These are phyloP conservation scores for Areca catechu DNA, from an alignment of 176 grass and related monocot species.

Conservation along the genomic window DNA sequence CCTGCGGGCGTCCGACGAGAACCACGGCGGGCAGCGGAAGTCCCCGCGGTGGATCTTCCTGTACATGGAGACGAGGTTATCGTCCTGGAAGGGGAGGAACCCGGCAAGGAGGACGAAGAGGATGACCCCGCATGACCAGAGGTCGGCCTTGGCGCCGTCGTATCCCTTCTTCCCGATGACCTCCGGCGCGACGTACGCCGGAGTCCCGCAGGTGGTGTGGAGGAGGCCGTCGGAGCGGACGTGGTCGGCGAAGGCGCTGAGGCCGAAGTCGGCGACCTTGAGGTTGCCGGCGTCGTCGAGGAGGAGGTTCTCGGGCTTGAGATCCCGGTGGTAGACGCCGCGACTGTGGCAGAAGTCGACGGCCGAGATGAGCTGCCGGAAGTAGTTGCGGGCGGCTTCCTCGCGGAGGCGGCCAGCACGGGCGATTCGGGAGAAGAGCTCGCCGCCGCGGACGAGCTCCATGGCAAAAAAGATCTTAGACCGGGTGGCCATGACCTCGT, in stretches of 20 bases:
- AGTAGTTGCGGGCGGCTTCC: constrained; percentile 30
- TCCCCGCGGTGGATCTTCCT: constrained; percentile 34
- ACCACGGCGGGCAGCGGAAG: constrained; percentile 29
- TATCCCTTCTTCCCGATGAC: constrained; percentile 38
- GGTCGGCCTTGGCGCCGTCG: constrained; percentile 43
- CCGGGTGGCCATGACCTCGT: constrained; percentile 49
- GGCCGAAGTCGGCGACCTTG: constrained; percentile 43
- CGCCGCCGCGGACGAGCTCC: constrained; percentile 22
- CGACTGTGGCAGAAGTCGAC: constrained; percentile 51
- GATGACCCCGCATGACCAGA: constrained; percentile 52
- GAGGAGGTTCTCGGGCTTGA: constrained; percentile 53
- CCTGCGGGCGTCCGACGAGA: constrained; percentile 26
- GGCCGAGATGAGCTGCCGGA: constrained; percentile 35
- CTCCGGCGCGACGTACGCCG: constrained; percentile 40
- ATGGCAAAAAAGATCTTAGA: constrained; percentile 42
- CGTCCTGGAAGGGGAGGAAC: constrained; percentile 28
- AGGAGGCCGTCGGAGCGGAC: constrained; percentile 32
- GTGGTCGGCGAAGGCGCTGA: constrained; percentile 33
- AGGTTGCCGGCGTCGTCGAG: constrained; percentile 40
- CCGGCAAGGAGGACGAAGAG: constrained; percentile 52
- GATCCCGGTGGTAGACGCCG: constrained; percentile 42
- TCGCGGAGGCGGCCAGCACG: constrained; percentile 31
- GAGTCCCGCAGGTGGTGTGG: constrained; percentile 43
- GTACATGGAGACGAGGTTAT: constrained; percentile 48
- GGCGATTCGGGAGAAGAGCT: constrained; percentile 25